Base-by-base conservation (phyloP, 1,139 yeast genomes). In the Geotrichum candidum region DNA sequence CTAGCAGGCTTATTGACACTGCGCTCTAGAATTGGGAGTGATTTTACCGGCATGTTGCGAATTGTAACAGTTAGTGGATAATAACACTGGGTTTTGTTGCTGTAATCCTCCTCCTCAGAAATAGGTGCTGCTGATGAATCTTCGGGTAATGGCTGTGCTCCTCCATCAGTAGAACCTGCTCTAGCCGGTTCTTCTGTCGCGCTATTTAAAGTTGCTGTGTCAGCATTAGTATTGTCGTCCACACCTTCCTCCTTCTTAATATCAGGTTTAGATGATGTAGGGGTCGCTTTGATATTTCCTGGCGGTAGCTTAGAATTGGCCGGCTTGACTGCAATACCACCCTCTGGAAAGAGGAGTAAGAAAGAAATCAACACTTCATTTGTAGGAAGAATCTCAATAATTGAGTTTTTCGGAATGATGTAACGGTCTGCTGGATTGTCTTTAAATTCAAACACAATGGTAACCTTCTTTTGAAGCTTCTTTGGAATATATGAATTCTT, bases 361-460 rank as follows among this genome's bases (percentile, higher is more conserved):
- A 83, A 85, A 45, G 95, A 88, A n/a, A 87, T 74, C 51, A 88
- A 70, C 6, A 87, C 73, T 62, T 87, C 90, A 27, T 75, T 77
- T 25, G 74, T 74, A 1, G 74, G 78, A 1, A 83, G 66, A 3
- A 84, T 83, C 74, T 92, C 97, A 65, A 88, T 78, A 3, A 92
- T 82, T 1, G 94, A 83, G 67, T 88, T 84, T 66, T 86, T 86
- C 0, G 98, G 97, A 1, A 92, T 70, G 64, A 82, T 75, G 69
- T 83, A 92, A 61, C 98, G 80, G 10, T 87, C 87, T 60, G 87
- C 82, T 0, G 95, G 83, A 71, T 86, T 87, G 68, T 94, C 98
- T 51, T 82, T 82, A 74, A 86, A 92, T 73, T 94, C 99, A 74
- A 94, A 86, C 15, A 91, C 85, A 56, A 94, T 73, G 57, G 90